Percentiles rank a stretch among this genome's conserved stretches.
Evolutionary conservation across 257 asterid species (phyloP).

Genomic region (Solanum chilense): DNA sequence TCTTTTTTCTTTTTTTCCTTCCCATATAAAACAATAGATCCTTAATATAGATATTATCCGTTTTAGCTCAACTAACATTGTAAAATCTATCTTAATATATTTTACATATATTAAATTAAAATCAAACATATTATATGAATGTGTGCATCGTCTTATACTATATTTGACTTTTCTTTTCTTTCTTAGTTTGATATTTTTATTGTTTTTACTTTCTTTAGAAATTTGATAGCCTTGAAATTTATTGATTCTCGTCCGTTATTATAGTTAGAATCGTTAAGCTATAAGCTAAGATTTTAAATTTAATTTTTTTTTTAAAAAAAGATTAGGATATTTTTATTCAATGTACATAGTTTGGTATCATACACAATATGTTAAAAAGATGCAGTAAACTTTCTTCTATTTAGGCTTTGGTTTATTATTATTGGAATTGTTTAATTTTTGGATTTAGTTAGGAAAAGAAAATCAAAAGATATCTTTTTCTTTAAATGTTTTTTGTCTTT

Average conservation of each 20-base stretch:
- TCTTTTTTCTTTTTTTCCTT: not conserved
- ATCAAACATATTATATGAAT: not conserved
- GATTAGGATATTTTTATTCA: not conserved
- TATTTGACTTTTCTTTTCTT: not conserved
- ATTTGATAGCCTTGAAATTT: not conserved
- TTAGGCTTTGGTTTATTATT: not conserved
- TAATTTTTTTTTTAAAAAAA: too few species aligned
- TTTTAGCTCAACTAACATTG: too few species aligned
- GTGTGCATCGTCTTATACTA: not conserved
- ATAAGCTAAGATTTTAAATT: not conserved
- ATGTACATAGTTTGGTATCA: not conserved
- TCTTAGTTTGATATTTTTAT: fast-evolving
- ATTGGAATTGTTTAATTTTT: not conserved
- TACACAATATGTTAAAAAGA: not conserved
- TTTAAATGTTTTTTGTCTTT: not conserved
- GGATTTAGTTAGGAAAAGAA: not conserved
- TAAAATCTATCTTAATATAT: not conserved
- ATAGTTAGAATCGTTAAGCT: fast-evolving
- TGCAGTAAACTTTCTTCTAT: not conserved
- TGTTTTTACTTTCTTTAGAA: not conserved
- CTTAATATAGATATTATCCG: not conserved
- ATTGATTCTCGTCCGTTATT: fast-evolving
- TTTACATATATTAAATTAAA: not conserved
- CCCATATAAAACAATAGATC: not conserved
- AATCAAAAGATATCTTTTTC: not conserved